These are phyloP conservation scores for Myxozyma melibiosi DNA, from an alignment of 805 yeast genomes.

Conservation along the genomic window DNA sequence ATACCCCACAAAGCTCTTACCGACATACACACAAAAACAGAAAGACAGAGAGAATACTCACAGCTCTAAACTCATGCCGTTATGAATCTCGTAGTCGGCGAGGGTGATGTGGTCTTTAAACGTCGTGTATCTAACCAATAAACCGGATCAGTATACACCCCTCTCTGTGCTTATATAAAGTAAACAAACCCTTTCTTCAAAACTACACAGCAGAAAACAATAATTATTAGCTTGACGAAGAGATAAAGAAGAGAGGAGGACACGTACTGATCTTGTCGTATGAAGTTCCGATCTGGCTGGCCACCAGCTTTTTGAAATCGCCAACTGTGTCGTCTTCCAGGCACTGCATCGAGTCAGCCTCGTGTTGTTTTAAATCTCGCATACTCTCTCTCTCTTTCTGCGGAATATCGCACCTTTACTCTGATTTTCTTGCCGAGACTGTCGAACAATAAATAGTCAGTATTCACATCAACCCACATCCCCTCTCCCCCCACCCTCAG, in stretches of 20 bases:
- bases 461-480: neutral
- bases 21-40: neutral
- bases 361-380: neutral
- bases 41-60: slow-evolving; percentile 44
- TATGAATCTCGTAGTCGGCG: slow-evolving; percentile 93
- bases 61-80: slow-evolving; percentile 83
- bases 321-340: slow-evolving; percentile 82
- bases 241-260: neutral
- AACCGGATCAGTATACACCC: neutral
- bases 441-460: neutral
- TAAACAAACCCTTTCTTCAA: slow-evolving; percentile 68
- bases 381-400: neutral
- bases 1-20: no score
- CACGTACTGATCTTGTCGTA: slow-evolving; percentile 52
- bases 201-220: slow-evolving; percentile 51
- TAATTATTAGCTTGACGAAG: neutral
- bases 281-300: slow-evolving; percentile 79
- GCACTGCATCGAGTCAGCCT: no score
- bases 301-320: slow-evolving; percentile 82
- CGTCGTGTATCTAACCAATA: slow-evolving; percentile 53
- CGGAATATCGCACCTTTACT: slow-evolving; percentile 55
- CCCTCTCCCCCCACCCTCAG: neutral
- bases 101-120: slow-evolving; percentile 87
- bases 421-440: slow-evolving; percentile 83
- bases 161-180: neutral